Conservation (phyloP, 352 stramenopile genomes). For the Blastocystis sp. region DNA sequence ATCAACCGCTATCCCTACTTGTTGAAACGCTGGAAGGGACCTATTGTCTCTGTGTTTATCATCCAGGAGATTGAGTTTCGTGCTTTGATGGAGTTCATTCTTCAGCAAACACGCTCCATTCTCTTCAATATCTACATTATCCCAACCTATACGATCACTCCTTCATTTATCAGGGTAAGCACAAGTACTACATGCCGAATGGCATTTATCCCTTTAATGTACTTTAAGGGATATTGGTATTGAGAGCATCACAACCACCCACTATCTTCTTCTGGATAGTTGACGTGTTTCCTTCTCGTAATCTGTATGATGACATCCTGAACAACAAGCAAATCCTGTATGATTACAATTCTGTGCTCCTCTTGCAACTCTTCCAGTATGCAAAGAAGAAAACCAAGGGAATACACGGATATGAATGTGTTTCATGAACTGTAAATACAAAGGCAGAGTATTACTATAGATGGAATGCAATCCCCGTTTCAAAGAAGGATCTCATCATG, state of each 20-base stretch:
- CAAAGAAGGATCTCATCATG: too few species aligned
- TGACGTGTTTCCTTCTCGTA: conserved; percentile 28
- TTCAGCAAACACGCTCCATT: background rate
- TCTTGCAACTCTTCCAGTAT: background rate
- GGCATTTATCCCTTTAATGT: conserved; percentile 34
- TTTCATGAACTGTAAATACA: too few species aligned
- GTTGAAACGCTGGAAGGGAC: background rate
- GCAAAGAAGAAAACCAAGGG: background rate
- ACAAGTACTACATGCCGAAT: background rate
- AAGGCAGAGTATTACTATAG: too few species aligned
- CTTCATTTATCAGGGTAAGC: background rate
- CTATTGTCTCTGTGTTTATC: background rate
- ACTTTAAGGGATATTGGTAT: conserved; percentile 47
- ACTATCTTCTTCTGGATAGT: conserved; percentile 38
- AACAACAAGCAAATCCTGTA: background rate
- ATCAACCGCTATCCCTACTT: background rate
- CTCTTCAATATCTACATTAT: background rate
- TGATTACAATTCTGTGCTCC: background rate
- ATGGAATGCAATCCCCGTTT: too few species aligned
- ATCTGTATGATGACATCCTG: background rate
- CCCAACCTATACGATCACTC: background rate
- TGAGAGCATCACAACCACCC: conserved; percentile 24
- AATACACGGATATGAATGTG: background rate
- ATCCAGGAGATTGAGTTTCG: background rate
- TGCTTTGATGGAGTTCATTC: background rate